A percentile compares a stretch with the other conserved stretches of the same genome.
Evolutionary conservation across 1,139 yeast genomes (phyloP).

Genomic region (Dujonia santamariae): DNA sequence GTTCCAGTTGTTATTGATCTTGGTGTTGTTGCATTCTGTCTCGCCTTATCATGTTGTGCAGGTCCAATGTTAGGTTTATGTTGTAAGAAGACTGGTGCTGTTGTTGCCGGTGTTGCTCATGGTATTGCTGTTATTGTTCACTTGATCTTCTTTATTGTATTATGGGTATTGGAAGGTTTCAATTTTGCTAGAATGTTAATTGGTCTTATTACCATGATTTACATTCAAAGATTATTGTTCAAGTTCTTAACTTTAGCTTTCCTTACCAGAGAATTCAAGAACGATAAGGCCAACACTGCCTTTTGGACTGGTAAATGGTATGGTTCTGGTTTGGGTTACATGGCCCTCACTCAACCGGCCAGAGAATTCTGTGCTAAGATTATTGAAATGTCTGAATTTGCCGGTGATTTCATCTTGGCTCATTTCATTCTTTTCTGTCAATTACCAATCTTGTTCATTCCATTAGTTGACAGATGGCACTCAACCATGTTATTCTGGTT

Average conservation of each 20-base stretch:
- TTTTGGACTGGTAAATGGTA: slow-evolving; percentile 99
- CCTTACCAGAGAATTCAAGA: slow-evolving; percentile 96
- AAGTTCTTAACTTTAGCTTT: slow-evolving; percentile 75
- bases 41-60: slow-evolving; percentile 90
- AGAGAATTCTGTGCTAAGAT: slow-evolving; percentile 95
- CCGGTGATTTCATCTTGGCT: slow-evolving; percentile 94
- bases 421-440: slow-evolving; percentile 85
- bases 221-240: slow-evolving; percentile 85
- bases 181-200: slow-evolving; percentile 80
- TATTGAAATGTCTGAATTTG: slow-evolving; percentile 92
- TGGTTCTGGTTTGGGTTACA: slow-evolving; percentile 90
- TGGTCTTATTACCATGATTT: slow-evolving; percentile 82
- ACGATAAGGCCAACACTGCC: slow-evolving; percentile 94
- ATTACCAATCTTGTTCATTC: slow-evolving; percentile 81
- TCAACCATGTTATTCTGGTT: slow-evolving; percentile 98
- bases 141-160: slow-evolving; percentile 80
- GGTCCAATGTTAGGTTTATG: slow-evolving; percentile 94
- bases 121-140: slow-evolving; percentile 89
- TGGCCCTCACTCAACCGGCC: slow-evolving; percentile 94
- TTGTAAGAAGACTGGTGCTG: slow-evolving; percentile 97
- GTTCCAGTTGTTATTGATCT: slow-evolving; percentile 91
- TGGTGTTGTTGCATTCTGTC: slow-evolving; percentile 74
- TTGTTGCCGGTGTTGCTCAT: slow-evolving; percentile 95
- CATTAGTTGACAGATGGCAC: slow-evolving; percentile 96
- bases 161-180: slow-evolving; percentile 98